Evolutionary conservation across 345 rosid species (phyloP).

Genomic region (Eutrema japonicum): DNA sequence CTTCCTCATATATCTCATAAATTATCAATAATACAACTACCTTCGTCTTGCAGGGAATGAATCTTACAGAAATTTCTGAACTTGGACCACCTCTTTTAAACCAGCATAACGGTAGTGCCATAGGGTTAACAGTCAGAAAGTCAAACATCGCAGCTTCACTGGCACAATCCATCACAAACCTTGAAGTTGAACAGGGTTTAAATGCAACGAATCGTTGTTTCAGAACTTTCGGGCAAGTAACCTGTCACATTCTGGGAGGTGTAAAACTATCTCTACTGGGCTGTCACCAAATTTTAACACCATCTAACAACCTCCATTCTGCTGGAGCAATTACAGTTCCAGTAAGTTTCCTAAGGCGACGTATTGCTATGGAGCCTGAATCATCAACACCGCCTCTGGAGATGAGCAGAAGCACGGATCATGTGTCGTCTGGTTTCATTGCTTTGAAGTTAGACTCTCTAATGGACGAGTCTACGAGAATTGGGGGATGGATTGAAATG

Average conservation of each 20-base stretch:
- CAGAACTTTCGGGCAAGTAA: conserved; percentile 75
- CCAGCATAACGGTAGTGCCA: conserved; percentile 61
- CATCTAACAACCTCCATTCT: conserved; percentile 37
- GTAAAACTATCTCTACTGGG: conserved; percentile 67
- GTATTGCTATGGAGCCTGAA: conserved; percentile 35
- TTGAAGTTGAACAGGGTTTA: conserved; percentile 39
- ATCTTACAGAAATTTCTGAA: conserved; percentile 59
- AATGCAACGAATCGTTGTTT: conserved; percentile 48
- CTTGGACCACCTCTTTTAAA: conserved; percentile 71
- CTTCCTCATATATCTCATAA: background rate
- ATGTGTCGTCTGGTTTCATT: conserved; percentile 47
- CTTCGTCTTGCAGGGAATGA: conserved; percentile 56
- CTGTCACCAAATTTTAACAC: conserved; percentile 51
- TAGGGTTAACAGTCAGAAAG: conserved; percentile 66
- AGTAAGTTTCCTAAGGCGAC: conserved; percentile 47
- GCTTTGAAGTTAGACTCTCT: conserved; percentile 71
- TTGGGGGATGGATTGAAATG: conserved; percentile 84
- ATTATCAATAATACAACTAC: conserved; percentile 1
- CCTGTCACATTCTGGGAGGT: conserved; percentile 60
- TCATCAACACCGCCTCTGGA: conserved; percentile 37
- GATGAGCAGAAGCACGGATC: conserved; percentile 29
- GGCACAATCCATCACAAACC: conserved; percentile 63
- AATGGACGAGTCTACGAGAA: conserved; percentile 59
- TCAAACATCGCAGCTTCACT: conserved; percentile 65
- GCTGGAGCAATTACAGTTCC: conserved; percentile 64